Evolutionary conservation across 306 rosid species (phyloP), one percentile per base, ranked within the genome.

Genomic region (Nissolia schottii): DNA sequence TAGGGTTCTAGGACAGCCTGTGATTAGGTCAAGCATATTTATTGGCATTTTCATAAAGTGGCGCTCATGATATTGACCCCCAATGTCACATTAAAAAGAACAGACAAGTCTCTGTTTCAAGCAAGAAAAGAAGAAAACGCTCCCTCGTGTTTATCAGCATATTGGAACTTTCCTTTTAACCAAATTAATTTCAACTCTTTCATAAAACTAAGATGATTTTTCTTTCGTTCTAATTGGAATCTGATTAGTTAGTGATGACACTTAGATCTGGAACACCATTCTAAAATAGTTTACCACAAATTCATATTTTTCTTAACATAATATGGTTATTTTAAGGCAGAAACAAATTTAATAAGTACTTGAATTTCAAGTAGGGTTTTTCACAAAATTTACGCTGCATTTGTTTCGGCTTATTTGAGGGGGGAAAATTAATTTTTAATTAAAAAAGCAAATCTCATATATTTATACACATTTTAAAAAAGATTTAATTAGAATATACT

Each of bases 21-120:
- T 83, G 76, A 75, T 83, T 83, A 81, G 92, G 93, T 81, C 83
- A 64, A 78, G 72, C 48, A 27, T 78, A 80, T 80, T 80, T 76
- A 82, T 80, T 84, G 76, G 37, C 80, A 74, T 72, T 48, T n/a
- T 78, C 82, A 67, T 64, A 72, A 81, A 80, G 75, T 68, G 65
- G 67, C 65, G 31, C 81, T 29, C 77, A 18, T 83, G 79, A 81
- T 72, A 65, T 75, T 79, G 81, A 78, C 81, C 73, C 73, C 79
- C 80, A 57, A 67, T 43, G 59, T 24, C 76, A 48, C 80, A 71
- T 67, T 71, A 64, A 35, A 74, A 69, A 53, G 67, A 28, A 60
- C 71, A 76, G 25, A 76, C 78, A 72, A 66, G 58, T 72, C 48
- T 56, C 55, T 78, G 14, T 65, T 78, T 69, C 68, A 49, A 78